These are phyloP conservation scores for Penicillium manginii DNA, from an alignment of 495 filamentous ascomycete genomes.

Conservation along the genomic window DNA sequence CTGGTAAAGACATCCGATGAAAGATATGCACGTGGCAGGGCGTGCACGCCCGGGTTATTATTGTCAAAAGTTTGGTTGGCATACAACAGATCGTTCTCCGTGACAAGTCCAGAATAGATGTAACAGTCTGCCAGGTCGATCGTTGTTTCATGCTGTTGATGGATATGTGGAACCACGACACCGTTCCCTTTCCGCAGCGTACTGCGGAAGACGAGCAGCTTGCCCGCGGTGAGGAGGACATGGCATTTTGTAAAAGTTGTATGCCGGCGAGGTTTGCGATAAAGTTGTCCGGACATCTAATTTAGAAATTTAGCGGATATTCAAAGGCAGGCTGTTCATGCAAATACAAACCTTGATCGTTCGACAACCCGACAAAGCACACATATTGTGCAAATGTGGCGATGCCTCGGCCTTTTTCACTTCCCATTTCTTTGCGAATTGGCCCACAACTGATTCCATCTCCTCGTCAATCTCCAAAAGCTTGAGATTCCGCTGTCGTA, in stretches of 20 bases:
- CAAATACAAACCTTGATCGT: conserved; percentile 56
- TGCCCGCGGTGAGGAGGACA: conserved; percentile 66
- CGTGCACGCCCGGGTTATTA: conserved; percentile 65
- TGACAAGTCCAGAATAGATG: conserved; percentile 70
- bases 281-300: conserved; percentile 66
- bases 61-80: conserved; percentile 71
- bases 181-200: conserved; percentile 61
- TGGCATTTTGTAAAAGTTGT: conserved; percentile 64
- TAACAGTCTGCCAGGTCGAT: conserved; percentile 72
- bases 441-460: conserved; percentile 68
- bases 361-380: conserved; percentile 66
- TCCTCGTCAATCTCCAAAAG: conserved; percentile 71
- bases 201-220: conserved; percentile 66
- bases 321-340: no score
- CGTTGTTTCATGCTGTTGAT: conserved; percentile 61
- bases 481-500: conserved; percentile 64
- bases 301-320: background rate
- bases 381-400: conserved; percentile 71
- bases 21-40: conserved; percentile 66
- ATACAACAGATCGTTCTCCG: conserved; percentile 70
- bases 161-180: conserved; percentile 61
- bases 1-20: conserved; percentile 66
- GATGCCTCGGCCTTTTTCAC: conserved; percentile 67
- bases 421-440: conserved; percentile 75
- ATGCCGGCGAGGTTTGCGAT: conserved; percentile 68